These are phyloP conservation scores for Solanum ossicruentum DNA, from an alignment of 257 asterid genomes.

Conservation along the genomic window DNA sequence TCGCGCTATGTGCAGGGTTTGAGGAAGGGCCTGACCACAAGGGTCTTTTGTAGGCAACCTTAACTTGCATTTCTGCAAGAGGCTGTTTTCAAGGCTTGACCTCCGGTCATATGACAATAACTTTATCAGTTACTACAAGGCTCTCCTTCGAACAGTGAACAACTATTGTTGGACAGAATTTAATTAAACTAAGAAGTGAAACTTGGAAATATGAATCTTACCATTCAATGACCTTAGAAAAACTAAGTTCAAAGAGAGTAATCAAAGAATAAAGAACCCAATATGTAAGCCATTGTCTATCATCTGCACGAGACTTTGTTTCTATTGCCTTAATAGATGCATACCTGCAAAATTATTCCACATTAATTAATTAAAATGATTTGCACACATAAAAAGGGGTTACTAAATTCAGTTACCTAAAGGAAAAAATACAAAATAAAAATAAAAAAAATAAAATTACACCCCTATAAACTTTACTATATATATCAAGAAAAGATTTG, in stretches of 20 bases:
- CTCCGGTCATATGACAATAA: fast-evolving
- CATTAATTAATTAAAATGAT: neutral
- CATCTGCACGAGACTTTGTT: conserved; percentile 58
- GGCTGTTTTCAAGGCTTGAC: too few species aligned
- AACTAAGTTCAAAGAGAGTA: conserved; percentile 78
- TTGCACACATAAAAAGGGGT: neutral
- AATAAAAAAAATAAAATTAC: neutral
- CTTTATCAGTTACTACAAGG: too few species aligned
- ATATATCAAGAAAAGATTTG: neutral
- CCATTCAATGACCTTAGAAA: conserved; percentile 64
- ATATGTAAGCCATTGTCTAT: conserved; percentile 90
- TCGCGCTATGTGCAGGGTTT: too few species aligned
- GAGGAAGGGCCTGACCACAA: too few species aligned
- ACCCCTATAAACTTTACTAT: neutral
- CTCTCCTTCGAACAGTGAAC: too few species aligned
- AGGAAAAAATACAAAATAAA: neutral
- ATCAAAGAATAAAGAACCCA: conserved; percentile 90
- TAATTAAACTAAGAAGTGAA: neutral
- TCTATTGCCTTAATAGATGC: conserved; percentile 78
- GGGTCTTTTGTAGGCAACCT: too few species aligned
- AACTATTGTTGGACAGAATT: too few species aligned
- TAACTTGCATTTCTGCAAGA: too few species aligned
- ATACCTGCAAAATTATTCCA: conserved; percentile 27
- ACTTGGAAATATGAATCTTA: neutral
- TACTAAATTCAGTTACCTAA: neutral